Base-by-base conservation (phyloP, 768 basidiomycete species). In the Terana coerulea region DNA sequence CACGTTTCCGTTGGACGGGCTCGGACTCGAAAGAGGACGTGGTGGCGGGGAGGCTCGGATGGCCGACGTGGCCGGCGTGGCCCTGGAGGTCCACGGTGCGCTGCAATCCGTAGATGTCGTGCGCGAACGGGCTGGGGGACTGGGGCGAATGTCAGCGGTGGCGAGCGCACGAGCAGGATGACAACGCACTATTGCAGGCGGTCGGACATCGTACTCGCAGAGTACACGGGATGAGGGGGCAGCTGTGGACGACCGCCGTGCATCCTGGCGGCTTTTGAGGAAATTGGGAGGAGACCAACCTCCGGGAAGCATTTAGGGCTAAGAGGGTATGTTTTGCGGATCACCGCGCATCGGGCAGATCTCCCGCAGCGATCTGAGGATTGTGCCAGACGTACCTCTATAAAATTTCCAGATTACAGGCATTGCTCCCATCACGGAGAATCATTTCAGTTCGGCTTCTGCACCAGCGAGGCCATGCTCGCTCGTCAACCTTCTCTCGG, bases 1-100 rank as follows among this genome's bases (percentile, higher is more conserved):
- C 91, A 30, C 90, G 85, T 66, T 90, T 91, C 53, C 89, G 79
- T 61, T 75, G 72, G n/a, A 77, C 53, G 42, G 82, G 86, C 30
- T 68, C 69, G 46, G 78, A 75, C 48, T 77, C 67, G 28, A 11
- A 50, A 5, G 30, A 9, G 22, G 49, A 30, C 17, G 49, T 11
- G 22, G 25, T 21, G 24, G 48, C 19, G 25, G 8, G 17, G 40
- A 30, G 25, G 15, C 22, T 40, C 6, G 28, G n/a, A n/a, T n/a
- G n/a, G n/a, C n/a, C n/a, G n/a, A n/a, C n/a, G n/a, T n/a, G n/a
- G n/a, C n/a, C n/a, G n/a, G 21, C 74, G 74, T 3, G 77, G 71
- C 10, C n/a, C n/a, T 75, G 64, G 51, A 78, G 72, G 39, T 59
- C 73, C 72, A 22, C 68, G 67, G 30, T 49, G 37, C 2, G 52